These are phyloP conservation scores for Lichtheimia ramosa DNA, from an alignment of 371 early-diverging fungal species.

Conservation along the genomic window DNA sequence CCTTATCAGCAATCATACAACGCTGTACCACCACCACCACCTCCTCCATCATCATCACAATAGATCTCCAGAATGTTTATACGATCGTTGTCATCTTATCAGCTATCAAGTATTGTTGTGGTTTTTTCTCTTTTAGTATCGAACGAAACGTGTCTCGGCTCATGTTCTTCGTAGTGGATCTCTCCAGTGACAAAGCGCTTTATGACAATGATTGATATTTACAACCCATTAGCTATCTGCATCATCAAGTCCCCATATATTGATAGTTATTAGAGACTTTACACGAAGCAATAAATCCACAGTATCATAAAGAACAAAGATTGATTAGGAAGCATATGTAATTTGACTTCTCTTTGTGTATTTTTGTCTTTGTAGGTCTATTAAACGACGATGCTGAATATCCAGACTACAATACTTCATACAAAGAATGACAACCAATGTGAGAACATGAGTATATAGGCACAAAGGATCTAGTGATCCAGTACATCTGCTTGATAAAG, in stretches of 20 bases:
- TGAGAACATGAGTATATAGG: too few species aligned
- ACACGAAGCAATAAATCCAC: background rate
- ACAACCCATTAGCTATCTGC: background rate
- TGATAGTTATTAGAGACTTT: background rate
- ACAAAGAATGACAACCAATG: too few species aligned
- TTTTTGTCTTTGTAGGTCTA: too few species aligned
- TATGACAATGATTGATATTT: background rate
- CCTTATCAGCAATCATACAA: conserved; percentile 13
- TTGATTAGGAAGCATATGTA: background rate
- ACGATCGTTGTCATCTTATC: background rate
- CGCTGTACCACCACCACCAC: conserved; percentile 21
- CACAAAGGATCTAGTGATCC: too few species aligned
- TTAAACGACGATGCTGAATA: too few species aligned
- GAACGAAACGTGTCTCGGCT: conserved; percentile 7
- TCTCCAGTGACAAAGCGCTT: background rate
- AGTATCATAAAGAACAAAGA: background rate
- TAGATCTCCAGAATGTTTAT: background rate
- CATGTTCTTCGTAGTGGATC: conserved; percentile 1
- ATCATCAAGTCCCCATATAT: too few species aligned
- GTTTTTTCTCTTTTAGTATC: background rate
- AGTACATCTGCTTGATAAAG: too few species aligned
- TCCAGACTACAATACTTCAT: too few species aligned
- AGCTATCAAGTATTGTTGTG: background rate
- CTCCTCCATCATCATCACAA: background rate
- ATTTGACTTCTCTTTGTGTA: too few species aligned